These are phyloP conservation scores for Wickerhamomyces alni DNA, from an alignment of 805 yeast genomes.

Conservation along the genomic window DNA sequence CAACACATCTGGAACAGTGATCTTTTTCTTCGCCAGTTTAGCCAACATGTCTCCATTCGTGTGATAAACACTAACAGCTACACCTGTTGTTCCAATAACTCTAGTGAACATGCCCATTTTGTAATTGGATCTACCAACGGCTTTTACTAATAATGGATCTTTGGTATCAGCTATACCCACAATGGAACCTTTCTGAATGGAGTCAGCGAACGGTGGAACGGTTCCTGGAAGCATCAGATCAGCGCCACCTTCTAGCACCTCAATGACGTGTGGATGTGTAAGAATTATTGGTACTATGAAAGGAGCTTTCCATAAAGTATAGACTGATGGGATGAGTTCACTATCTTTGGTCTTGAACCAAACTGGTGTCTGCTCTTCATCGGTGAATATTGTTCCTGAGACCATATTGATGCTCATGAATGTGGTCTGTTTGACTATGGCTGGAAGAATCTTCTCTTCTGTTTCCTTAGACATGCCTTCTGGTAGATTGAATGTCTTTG, in stretches of 20 bases:
- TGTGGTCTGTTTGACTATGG: conserved; percentile 49
- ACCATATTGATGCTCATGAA: conserved; percentile 46
- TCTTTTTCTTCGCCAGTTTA: conserved; percentile 39
- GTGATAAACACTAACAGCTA: conserved; percentile 73
- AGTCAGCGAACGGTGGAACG: conserved; percentile 53
- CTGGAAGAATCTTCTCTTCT: conserved; percentile 18
- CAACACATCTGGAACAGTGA: conserved; percentile 36
- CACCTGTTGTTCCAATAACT: conserved; percentile 64
- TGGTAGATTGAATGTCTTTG: conserved; percentile 35
- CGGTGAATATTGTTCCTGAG: conserved; percentile 62
- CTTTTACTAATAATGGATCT: conserved; percentile 58
- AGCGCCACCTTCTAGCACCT: conserved; percentile 71
- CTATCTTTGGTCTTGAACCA: conserved; percentile 64
- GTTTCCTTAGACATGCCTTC: conserved; percentile 22
- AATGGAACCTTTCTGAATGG: conserved; percentile 42
- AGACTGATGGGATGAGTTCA: conserved; percentile 61
- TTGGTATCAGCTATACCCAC: conserved; percentile 67
- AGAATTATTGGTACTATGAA: conserved; percentile 56
- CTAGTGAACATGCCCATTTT: conserved; percentile 38
- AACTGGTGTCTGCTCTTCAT: conserved; percentile 57
- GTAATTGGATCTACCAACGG: conserved; percentile 59
- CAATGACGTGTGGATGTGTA: conserved; percentile 73
- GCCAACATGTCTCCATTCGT: conserved; percentile 60
- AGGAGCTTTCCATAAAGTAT: conserved; percentile 66
- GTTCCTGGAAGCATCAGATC: conserved; percentile 73